Conservation (phyloP, 2,329 filamentous ascomycete species). For the Colletotrichum ledebouriae region DNA sequence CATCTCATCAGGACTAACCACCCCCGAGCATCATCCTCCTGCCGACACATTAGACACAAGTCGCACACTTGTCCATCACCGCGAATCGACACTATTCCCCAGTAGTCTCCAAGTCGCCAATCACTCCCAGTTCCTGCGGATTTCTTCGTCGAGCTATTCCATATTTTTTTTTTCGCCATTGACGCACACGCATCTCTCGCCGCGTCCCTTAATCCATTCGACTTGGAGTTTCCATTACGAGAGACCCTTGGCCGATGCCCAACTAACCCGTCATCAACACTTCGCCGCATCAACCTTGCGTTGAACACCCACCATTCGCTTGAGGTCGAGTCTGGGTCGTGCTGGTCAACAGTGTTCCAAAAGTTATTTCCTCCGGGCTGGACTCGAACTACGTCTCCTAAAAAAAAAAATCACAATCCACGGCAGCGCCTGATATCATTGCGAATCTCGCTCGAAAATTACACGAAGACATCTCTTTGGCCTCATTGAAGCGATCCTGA, state of each 20-base stretch:
- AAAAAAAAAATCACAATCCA: slow-evolving; percentile 28
- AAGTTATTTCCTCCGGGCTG: slow-evolving; percentile 55
- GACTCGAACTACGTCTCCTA: slow-evolving; percentile 55
- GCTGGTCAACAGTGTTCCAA: slow-evolving; percentile 44
- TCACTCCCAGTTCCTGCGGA: slow-evolving; percentile 46
- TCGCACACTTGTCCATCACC: slow-evolving; percentile 47
- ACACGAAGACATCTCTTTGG: slow-evolving; percentile 12
- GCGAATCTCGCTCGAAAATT: slow-evolving; percentile 18
- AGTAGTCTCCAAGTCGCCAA: slow-evolving; percentile 1
- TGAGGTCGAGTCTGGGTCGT: slow-evolving; percentile 59
- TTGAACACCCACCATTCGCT: slow-evolving; percentile 57
- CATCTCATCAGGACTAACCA: slow-evolving; percentile 46
- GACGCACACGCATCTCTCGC: slow-evolving; percentile 53
- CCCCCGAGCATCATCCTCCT: slow-evolving; percentile 46
- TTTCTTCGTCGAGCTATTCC: slow-evolving; percentile 44
- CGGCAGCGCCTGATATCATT: slow-evolving; percentile 44
- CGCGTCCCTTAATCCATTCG: slow-evolving; percentile 58
- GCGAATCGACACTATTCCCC: slow-evolving; percentile 36
- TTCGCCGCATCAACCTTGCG: slow-evolving; percentile 52
- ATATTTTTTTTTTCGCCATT: slow-evolving; percentile 46
- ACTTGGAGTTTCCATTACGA: slow-evolving; percentile 50
- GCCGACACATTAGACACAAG: slow-evolving; percentile 48
- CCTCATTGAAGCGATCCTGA: slow-evolving; percentile 13
- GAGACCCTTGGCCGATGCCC: slow-evolving; percentile 26
- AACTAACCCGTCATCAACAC: slow-evolving; percentile 46